Base-by-base conservation (phyloP, 352 stramenopile species). In the Plasmopara muralis region DNA sequence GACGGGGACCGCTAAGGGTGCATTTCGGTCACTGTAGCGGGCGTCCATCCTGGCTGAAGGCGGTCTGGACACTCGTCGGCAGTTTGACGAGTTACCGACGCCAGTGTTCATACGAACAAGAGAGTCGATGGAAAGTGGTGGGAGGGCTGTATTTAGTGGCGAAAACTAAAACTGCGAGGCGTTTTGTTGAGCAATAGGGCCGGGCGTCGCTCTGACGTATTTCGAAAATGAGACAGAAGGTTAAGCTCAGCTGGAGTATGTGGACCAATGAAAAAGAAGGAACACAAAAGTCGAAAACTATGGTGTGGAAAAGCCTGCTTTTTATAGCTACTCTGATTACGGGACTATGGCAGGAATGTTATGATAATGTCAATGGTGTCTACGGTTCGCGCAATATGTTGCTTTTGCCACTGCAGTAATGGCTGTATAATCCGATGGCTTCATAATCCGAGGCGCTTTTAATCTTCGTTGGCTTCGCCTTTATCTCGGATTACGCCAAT, bases 401-500 rank as follows among this genome's bases (percentile, higher is more conserved):
- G 20, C 20, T 3, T 3, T 1, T 35, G 31, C 31, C 31, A 12
- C 31, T 35, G 31, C 31, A 35, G 31, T 12, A 35, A 12, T 12
- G 5, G 31, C 20, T 25, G 1, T 3, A 25, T 25, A 25, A 1
- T 25, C 20, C 20, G 5, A 12, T n/a, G n/a, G 31, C 20, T 25
- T 25, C 20, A 25, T 25, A 25, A 1, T 25, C 20, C 20, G 5
- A 12, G 10, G 31, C 6, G 10, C 6, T 35, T 28, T 25, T 57
- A 57, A 31, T 57, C 33, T 18, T 82, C 66, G 30, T 82, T 65
- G 6, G 46, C 60, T 50, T 76, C 62, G 53, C 69, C 58, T 29
- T 68, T 62, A 39, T 78, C 66, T 0, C 68, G 58, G 47, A 90
- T 70, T 0, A 64, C 74, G 16, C 79, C 77, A 20, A 90, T 87